These are phyloP conservation scores for Rhynchosporium graminicola DNA, from an alignment of 2,329 filamentous ascomycete species.

Conservation along the genomic window DNA sequence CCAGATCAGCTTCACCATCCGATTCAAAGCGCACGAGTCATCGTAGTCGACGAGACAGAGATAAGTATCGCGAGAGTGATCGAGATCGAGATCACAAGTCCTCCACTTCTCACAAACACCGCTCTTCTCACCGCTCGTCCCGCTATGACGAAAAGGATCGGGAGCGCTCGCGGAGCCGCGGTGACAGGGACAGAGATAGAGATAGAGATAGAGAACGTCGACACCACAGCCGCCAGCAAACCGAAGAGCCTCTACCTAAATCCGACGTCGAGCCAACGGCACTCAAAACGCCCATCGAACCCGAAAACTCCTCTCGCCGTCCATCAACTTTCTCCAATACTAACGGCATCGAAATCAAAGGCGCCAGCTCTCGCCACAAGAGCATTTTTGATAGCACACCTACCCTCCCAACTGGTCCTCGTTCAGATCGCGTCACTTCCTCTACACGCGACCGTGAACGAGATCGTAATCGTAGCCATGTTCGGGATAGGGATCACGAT, in stretches of 20 bases:
- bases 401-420: slow-evolving; percentile 38
- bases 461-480: slow-evolving; percentile 42
- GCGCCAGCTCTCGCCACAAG: slow-evolving; percentile 35
- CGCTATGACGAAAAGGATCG: slow-evolving; percentile 46
- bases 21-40: slow-evolving; percentile 58
- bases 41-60: slow-evolving; percentile 61
- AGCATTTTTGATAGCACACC: slow-evolving; percentile 27
- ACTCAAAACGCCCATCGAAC: slow-evolving; percentile 26
- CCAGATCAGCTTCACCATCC: slow-evolving; percentile 66
- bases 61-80: slow-evolving; percentile 49
- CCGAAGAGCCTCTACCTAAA: slow-evolving; percentile 26
- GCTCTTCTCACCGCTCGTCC: slow-evolving; percentile 51
- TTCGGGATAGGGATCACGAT: slow-evolving; percentile 43
- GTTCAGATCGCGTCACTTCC: slow-evolving; percentile 34
- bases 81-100: slow-evolving; percentile 48
- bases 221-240: slow-evolving; percentile 33
- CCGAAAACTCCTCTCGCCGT: slow-evolving; percentile 23
- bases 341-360: slow-evolving; percentile 40
- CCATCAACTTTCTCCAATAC: slow-evolving; percentile 26
- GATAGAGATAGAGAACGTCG: slow-evolving; percentile 33
- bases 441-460: slow-evolving; percentile 46
- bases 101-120: slow-evolving; percentile 41
- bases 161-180: slow-evolving; percentile 46
- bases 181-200: slow-evolving; percentile 48
- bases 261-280: slow-evolving; percentile 15